These are phyloP conservation scores for Irpex rosettiformis DNA, from an alignment of 1,284 basidiomycete species.

Conservation along the genomic window DNA sequence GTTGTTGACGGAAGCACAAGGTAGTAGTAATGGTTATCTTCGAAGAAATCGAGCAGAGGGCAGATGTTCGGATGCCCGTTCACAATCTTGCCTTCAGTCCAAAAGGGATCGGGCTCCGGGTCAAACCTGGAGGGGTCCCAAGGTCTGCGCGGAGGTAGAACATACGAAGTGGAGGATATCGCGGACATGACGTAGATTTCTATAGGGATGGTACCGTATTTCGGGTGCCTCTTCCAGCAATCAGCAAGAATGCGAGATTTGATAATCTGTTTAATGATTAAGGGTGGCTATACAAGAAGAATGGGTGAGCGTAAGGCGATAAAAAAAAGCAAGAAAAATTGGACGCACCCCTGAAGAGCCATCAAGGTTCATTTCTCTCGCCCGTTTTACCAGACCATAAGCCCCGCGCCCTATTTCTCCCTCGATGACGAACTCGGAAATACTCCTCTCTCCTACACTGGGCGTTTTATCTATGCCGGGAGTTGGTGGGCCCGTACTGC, in stretches of 20 bases:
- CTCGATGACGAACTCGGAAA: slow-evolving; percentile 79
- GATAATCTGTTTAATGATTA: slow-evolving; percentile 98
- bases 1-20: slow-evolving; percentile 74
- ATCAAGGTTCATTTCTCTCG: slow-evolving; percentile 72
- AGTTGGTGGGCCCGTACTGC: slow-evolving; percentile 61
- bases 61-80: slow-evolving; percentile 92
- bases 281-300: slow-evolving; percentile 45
- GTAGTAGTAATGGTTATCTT: slow-evolving; percentile 97
- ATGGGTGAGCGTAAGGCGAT: slow-evolving; percentile 6
- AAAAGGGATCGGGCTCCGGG: slow-evolving; percentile 35
- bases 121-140: slow-evolving; percentile 71
- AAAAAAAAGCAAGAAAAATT: slow-evolving; percentile 9
- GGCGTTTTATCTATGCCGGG: slow-evolving; percentile 46
- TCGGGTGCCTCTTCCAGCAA: slow-evolving; percentile 97
- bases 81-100: slow-evolving; percentile 67
- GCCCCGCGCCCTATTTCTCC: slow-evolving; percentile 93
- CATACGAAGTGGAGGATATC: slow-evolving; percentile 74
- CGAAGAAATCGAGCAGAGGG: slow-evolving; percentile 94
- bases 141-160: slow-evolving; percentile 66
- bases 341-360: slow-evolving; percentile 81
- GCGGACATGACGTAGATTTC: slow-evolving; percentile 98
- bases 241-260: slow-evolving; percentile 98
- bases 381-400: slow-evolving; percentile 94
- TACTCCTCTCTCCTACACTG: slow-evolving; percentile 58
- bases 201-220: slow-evolving; percentile 95